Evolutionary conservation across 2,329 filamentous ascomycete genomes (phyloP).

Genomic region (Aspergillus sclerotialis): DNA sequence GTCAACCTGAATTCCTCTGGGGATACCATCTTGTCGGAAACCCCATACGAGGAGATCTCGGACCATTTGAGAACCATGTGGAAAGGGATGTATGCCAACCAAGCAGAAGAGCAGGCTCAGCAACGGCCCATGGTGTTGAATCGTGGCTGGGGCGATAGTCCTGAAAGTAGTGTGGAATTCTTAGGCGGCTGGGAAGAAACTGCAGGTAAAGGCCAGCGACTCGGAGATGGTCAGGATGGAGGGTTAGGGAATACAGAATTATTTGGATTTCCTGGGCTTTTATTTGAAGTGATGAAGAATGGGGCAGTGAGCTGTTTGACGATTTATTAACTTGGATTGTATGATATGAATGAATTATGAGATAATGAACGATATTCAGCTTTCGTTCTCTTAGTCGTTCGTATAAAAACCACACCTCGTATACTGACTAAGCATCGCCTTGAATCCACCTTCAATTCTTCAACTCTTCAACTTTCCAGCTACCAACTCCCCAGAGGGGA

Average conservation of each 20-base stretch:
- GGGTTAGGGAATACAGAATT: constrained; percentile 69
- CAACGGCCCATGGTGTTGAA: constrained; percentile 74
- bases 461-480: too few species aligned
- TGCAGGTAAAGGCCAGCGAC: constrained; percentile 37
- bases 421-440: too few species aligned
- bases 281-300: constrained; percentile 95
- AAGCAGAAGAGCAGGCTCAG: constrained; percentile 47
- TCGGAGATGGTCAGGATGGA: constrained; percentile 40
- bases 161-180: constrained; percentile 80
- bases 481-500: too few species aligned
- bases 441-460: too few species aligned
- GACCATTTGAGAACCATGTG: constrained; percentile 61
- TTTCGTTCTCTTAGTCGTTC: too few species aligned
- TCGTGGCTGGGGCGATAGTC: constrained; percentile 83
- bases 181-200: constrained; percentile 82
- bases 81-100: constrained; percentile 56
- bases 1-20: constrained; percentile 47
- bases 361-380: too few species aligned
- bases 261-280: constrained; percentile 85
- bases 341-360: too few species aligned
- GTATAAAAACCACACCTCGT: too few species aligned
- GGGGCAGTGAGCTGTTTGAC: constrained; percentile 84
- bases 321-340: constrained; percentile 56
- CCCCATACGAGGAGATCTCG: constrained; percentile 67
- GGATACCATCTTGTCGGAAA: constrained; percentile 63